Base-by-base conservation (phyloP, 2,329 filamentous ascomycete genomes). In the Boeremia exigua region DNA sequence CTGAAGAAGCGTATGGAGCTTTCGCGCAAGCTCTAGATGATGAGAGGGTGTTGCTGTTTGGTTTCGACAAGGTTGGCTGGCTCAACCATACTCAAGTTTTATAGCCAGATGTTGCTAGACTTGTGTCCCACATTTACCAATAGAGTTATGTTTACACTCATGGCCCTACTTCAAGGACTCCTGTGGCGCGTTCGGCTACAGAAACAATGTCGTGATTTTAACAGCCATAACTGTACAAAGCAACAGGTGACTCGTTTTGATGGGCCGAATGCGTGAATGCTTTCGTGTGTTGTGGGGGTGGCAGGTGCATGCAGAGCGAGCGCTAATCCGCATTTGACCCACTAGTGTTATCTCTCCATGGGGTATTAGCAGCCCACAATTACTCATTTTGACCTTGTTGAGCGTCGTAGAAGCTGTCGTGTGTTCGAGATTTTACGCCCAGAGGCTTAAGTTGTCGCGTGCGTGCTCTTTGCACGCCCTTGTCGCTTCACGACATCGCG, bases 1-100 rank as follows among this genome's bases (percentile, higher is more conserved):
- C 65, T 75, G 47, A 73, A 74, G 71, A 75, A 75, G 71, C 67
- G 72, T 19, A 72, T 74, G 71, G 68, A 71, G 56, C 56, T 74
- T 49, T 63, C 62, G 34, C 60, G 60, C 58, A 66, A 55, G 56
- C 57, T 63, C 55, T 69, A 65, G 54, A 34, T 14, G n/a, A 15
- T 15, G 11, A 7, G 15, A 29, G 4, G 4, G 14, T 28, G 37
- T 32, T 56, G 32, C 15, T 38, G 43, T 42, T 19, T 27, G 38
- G 48, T 32, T 6, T 27, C 10, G 7, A 29, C 1, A 12, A 17
- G n/a, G 27, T 29, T 51, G 53, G 17, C 47, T 7, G 47, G 47
- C 8, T 34, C 43, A 34, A 27, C 10, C 37, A 38, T 30, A 5
- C 19, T 25, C n/a, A 15, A 6, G 14, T n/a, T 9, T 29, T 29